Conservation (phyloP, 2,329 filamentous ascomycete species). For the Geoglossum cookeanum region DNA sequence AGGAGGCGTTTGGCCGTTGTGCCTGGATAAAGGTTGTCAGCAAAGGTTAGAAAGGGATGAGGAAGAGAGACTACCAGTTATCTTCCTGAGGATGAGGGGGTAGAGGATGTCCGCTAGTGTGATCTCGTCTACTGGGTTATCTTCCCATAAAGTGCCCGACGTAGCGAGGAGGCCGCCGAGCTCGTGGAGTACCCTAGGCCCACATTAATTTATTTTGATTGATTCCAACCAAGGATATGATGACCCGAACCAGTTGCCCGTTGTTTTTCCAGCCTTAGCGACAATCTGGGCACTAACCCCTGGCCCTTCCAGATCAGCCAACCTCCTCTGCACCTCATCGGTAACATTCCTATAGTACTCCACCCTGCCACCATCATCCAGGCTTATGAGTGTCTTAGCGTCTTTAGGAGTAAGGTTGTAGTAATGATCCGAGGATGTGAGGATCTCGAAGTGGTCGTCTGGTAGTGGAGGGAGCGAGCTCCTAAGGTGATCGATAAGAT, state of each 20-base stretch:
- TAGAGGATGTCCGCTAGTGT: slow-evolving; percentile 26
- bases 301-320: slow-evolving; percentile 10
- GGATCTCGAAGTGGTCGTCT: slow-evolving; percentile 44
- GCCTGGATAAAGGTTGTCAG: slow-evolving; percentile 14
- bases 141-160: slow-evolving; percentile 21
- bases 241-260: slow-evolving; percentile 34
- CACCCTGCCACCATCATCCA: slow-evolving; percentile 61
- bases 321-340: slow-evolving; percentile 17
- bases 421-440: slow-evolving; percentile 29
- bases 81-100: slow-evolving; percentile 22
- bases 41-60: neutral
- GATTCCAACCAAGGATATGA: neutral
- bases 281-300: neutral
- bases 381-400: slow-evolving; percentile 54
- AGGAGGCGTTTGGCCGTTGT: slow-evolving; percentile 42
- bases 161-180: slow-evolving; percentile 28
- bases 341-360: slow-evolving; percentile 65
- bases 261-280: slow-evolving; percentile 25
- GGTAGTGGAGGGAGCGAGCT: slow-evolving; percentile 49
- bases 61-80: slow-evolving; percentile 19
- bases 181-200: slow-evolving; percentile 28
- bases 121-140: slow-evolving; percentile 19
- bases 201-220: neutral
- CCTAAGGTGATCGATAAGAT: slow-evolving; percentile 46
- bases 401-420: slow-evolving; percentile 65